Base-by-base conservation (phyloP, 352 stramenopile species). In the Elongisporangium prolatum region DNA sequence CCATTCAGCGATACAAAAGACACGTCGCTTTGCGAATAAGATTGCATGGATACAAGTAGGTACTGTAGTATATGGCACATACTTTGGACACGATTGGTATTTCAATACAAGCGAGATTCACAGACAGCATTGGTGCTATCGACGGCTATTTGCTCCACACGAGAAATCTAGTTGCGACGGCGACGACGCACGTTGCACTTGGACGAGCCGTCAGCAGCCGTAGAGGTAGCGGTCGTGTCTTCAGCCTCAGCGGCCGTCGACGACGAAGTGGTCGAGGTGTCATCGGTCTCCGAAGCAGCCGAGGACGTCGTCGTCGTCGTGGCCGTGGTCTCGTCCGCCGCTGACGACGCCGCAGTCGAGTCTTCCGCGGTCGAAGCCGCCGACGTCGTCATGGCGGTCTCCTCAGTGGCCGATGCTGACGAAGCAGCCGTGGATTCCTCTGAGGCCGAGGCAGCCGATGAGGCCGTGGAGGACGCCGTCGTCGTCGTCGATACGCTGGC, bases 401-500 rank as follows among this genome's bases (percentile, higher is more conserved):
- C 28, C 28, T 38, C 34, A 44, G 34, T 44, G 34, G 34, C 34
- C 34, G 34, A 38, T 6, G 38, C 22, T 13, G 34, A 49, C 24
- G 25, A 50, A 48, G 25, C 22, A 21, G 22, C 48, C 9, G 21
- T 40, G 18, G 44, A 47, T 17, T 25, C 34, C 9, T 25, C 44
- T 21, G 56, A 20, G 10, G 40, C 21, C 56, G 44, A 24, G 24
- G 14, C 47, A 34, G 56, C 56, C 28, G 56, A 61, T 10, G 25
- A 48, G 28, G 21, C 22, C 21, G 51, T 38, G n/a, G 28, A 38
- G 7, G 28, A 38, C 9, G 62, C 55, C 7, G 48, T 49, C 14
- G 54, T 52, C 10, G 57, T 28, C 20, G 64, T 53, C n/a, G 63
- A 44, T n/a, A 54, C 40, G 17, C 18, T 21, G 10, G 22, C 61